These are phyloP conservation scores for Penicillium sp. DNA, from an alignment of 2,329 filamentous ascomycete genomes.

Conservation along the genomic window DNA sequence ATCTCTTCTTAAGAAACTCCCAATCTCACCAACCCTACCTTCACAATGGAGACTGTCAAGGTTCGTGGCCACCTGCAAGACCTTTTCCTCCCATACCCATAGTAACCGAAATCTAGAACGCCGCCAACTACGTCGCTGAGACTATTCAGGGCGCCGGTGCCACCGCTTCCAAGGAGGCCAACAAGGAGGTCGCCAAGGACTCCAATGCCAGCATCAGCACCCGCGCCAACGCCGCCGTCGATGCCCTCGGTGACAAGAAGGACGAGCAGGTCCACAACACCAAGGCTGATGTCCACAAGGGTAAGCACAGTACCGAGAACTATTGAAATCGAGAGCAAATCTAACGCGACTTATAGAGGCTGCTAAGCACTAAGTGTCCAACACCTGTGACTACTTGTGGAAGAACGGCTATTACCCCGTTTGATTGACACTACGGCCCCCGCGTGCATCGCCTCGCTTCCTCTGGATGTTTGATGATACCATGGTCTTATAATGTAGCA, in stretches of 20 bases:
- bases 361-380: conserved; percentile 12
- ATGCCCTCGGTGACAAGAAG: conserved; percentile 53
- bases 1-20: background rate
- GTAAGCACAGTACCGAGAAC: conserved; percentile 6
- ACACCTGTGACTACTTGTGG: background rate
- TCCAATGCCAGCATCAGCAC: conserved; percentile 52
- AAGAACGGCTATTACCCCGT: background rate
- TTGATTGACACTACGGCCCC: background rate
- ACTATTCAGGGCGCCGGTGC: conserved; percentile 57
- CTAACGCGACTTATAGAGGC: conserved; percentile 10
- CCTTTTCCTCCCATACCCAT: background rate
- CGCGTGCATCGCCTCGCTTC: background rate
- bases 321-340: background rate
- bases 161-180: conserved; percentile 64
- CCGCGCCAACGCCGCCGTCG: conserved; percentile 54
- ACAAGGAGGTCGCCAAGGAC: conserved; percentile 68
- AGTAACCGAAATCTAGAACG: conserved; percentile 42
- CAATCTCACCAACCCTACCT: background rate
- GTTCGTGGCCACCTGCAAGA: background rate
- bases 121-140: conserved; percentile 68
- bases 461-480: background rate
- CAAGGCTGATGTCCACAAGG: conserved; percentile 26
- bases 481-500: background rate
- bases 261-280: conserved; percentile 52
- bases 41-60: conserved; percentile 23